phyloP scores from a whole-genome alignment of 2,329 filamentous ascomycete genomes.

The Nemania bipapillata region DNA sequence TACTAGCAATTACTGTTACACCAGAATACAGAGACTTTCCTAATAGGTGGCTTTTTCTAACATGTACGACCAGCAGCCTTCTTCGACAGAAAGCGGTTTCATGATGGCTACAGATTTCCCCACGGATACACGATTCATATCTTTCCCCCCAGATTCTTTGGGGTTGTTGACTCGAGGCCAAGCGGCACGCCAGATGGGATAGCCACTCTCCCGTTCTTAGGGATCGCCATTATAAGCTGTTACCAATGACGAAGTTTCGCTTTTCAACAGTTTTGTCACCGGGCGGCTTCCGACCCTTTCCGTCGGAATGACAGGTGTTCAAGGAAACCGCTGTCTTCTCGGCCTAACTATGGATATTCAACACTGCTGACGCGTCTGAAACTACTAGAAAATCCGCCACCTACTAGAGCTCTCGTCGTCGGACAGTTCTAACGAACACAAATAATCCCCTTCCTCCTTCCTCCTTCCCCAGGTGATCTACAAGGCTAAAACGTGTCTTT shows the following conservation, averaged over 20 bases:
- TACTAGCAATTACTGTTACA: background rate
- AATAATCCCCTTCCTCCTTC: background rate
- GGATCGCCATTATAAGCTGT: background rate
- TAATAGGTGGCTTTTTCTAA: background rate
- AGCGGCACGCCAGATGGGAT: background rate
- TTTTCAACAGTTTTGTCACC: background rate
- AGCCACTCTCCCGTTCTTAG: background rate
- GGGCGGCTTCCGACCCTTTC: background rate
- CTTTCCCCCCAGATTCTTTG: background rate
- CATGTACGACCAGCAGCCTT: background rate
- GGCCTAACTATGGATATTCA: background rate
- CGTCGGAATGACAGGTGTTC: background rate
- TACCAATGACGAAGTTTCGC: background rate
- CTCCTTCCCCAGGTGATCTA: slow-evolving; percentile 17
- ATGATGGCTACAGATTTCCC: background rate
- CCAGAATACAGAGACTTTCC: background rate
- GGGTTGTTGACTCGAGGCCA: slow-evolving; percentile 7
- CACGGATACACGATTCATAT: slow-evolving; percentile 5
- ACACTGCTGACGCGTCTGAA: background rate
- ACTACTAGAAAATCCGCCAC: background rate
- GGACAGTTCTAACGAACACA: background rate
- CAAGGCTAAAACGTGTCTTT: slow-evolving; percentile 5
- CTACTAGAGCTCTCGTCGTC: slow-evolving; percentile 1
- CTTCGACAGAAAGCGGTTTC: background rate
- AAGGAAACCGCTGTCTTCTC: background rate